Base-by-base conservation (phyloP, 2,329 filamentous ascomycete genomes). In the Apiospora aurea region DNA sequence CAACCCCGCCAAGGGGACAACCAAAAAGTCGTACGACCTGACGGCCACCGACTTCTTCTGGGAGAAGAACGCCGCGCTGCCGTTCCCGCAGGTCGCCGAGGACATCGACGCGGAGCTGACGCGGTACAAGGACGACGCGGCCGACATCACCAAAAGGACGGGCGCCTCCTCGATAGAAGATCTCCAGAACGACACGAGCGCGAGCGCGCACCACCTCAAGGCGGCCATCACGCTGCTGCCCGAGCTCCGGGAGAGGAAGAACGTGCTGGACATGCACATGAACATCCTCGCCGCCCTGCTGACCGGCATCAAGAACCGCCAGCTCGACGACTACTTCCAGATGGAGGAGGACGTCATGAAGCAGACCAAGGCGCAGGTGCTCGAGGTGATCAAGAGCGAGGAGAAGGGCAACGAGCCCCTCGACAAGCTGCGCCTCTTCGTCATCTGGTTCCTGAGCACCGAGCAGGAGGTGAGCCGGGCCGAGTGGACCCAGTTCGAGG, bases 191-290 rank as follows among this genome's bases (percentile, higher is more conserved):
- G 95, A 98, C 79, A 94, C 93, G 1, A 93, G 92, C 76, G 92
- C 94, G 51, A 97, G 94, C 72, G 95, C 96, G 21, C 94, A 97
- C 78, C 96, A 99, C 81, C 88, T 99, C 66, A 99, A 98, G 83
- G 94, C 95, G 4, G 97, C 96, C 16, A 97, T 99, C 77, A 97
- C 96, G 0, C 85, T 97, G 29, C 86, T 99, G 18, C 97, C 96
- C 0, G 96, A 98, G 81, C 87, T 99, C 75, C 89, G 95, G 74
- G 96, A 98, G 82, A 91, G 96, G 72, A 99, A 99, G 81, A 91
- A 92, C n/a, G 89, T 92, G 26, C 88, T 99, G 6, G 96, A 98
- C 80, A 98, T 98, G 93, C 96, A 99, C 81, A 99, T 99, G 96
- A 98, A 97, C 80, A 97, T 98, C 72, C 87, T 97, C 4, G 96